These are phyloP conservation scores for Ananas comosus DNA, from an alignment of 176 grass and related monocot species.

Conservation along the genomic window DNA sequence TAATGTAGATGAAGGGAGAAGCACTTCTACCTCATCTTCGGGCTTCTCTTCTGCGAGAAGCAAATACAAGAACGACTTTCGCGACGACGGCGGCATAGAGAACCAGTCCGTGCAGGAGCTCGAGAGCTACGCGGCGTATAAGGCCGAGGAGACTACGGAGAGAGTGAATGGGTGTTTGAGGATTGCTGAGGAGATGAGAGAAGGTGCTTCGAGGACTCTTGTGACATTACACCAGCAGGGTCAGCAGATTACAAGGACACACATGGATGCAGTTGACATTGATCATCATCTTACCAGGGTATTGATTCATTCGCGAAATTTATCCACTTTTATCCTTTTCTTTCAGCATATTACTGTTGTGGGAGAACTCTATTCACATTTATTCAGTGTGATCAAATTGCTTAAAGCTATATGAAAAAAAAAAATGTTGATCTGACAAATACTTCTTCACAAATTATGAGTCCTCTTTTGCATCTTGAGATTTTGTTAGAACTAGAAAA, in stretches of 20 bases:
- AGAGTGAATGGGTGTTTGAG: constrained; percentile 41
- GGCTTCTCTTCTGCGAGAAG: constrained; percentile 21
- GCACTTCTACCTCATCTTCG: constrained; percentile 8
- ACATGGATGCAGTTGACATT: constrained; percentile 45
- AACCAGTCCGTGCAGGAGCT: constrained; percentile 55
- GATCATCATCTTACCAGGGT: constrained; percentile 56
- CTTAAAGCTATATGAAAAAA: no score
- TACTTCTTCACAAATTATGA: no score
- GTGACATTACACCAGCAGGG: constrained; percentile 51
- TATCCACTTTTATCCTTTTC: not conserved
- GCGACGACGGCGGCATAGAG: constrained; percentile 35
- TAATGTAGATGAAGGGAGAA: not conserved
- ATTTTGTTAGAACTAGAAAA: not conserved
- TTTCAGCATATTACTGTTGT: not conserved
- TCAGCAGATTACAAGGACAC: constrained; percentile 40
- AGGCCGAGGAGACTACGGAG: constrained; percentile 54
- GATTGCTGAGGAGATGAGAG: constrained; percentile 58
- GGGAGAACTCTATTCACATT: not conserved
- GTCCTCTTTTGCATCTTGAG: no score
- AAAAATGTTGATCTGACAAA: no score
- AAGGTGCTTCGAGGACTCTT: constrained; percentile 41
- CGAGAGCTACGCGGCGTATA: constrained; percentile 53
- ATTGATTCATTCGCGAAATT: not conserved
- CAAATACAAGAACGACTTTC: constrained; percentile 44
- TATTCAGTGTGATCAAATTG: no score